A percentile compares a stretch with the other conserved stretches of the same genome.
These are phyloP conservation scores for Entomophthora muscae DNA, from an alignment of 371 early-diverging fungal genomes.

Conservation along the genomic window DNA sequence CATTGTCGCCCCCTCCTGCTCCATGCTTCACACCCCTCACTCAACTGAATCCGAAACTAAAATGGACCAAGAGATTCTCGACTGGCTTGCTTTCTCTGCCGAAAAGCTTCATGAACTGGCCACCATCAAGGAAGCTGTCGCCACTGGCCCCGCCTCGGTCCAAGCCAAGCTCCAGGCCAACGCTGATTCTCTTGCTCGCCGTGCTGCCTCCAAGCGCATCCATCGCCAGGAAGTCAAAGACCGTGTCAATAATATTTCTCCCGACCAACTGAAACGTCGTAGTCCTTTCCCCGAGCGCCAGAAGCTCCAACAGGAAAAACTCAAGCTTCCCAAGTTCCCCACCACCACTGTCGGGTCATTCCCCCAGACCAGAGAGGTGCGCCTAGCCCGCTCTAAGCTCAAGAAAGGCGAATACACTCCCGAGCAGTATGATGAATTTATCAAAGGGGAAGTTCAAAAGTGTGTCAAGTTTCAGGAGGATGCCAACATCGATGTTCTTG, in stretches of 20 bases:
- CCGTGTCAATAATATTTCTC: slow-evolving; percentile 45
- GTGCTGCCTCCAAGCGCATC: slow-evolving; percentile 64
- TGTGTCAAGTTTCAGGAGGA: slow-evolving; percentile 77
- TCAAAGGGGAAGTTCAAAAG: slow-evolving; percentile 67
- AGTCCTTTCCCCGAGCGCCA: slow-evolving; percentile 55
- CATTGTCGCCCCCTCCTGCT: slow-evolving; percentile 74
- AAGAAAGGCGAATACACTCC: slow-evolving; percentile 60
- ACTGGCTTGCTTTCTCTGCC: slow-evolving; percentile 86
- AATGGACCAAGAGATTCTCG: slow-evolving; percentile 57
- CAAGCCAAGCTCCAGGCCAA: slow-evolving; percentile 52
- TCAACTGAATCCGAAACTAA: slow-evolving; percentile 64
- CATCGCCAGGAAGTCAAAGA: slow-evolving; percentile 66
- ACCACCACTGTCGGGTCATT: slow-evolving; percentile 96
- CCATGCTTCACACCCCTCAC: slow-evolving; percentile 82
- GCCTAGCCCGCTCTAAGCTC: slow-evolving; percentile 72
- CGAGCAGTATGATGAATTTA: slow-evolving; percentile 60
- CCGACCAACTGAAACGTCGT: slow-evolving; percentile 55
- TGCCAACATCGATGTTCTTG: slow-evolving; percentile 78
- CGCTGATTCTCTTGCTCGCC: slow-evolving; percentile 43
- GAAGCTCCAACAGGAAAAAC: slow-evolving; percentile 49
- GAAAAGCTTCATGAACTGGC: slow-evolving; percentile 79
- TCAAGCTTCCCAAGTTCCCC: slow-evolving; percentile 80
- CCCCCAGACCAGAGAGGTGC: slow-evolving; percentile 94
- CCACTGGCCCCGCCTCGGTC: slow-evolving; percentile 41
- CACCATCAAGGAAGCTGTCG: slow-evolving; percentile 48